These are phyloP conservation scores for Mycena sp. DNA, from an alignment of 1,284 basidiomycete genomes.

Conservation along the genomic window DNA sequence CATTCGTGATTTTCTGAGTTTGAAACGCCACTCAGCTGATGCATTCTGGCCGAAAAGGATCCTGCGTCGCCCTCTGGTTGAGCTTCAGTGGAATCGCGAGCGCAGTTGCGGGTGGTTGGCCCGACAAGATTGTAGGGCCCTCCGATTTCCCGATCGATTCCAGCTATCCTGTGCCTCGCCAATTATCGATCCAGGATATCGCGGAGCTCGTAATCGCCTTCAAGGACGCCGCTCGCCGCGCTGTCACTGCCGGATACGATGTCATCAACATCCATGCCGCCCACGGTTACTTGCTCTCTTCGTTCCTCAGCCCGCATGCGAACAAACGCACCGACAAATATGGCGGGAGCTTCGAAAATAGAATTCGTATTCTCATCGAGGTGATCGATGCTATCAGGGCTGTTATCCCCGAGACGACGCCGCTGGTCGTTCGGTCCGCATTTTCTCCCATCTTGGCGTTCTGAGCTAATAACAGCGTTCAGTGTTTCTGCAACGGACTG, in stretches of 20 bases:
- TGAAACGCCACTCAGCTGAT: slow-evolving; percentile 51
- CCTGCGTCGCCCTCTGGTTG: slow-evolving; percentile 66
- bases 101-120: slow-evolving; percentile 68
- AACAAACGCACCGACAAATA: slow-evolving; percentile 68
- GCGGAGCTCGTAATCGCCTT: background rate
- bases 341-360: slow-evolving; percentile 51
- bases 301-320: slow-evolving; percentile 59
- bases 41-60: slow-evolving; percentile 84
- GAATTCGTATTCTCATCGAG: slow-evolving; percentile 62
- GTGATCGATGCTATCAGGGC: slow-evolving; percentile 55
- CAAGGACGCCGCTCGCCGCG: slow-evolving; percentile 41
- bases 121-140: slow-evolving; percentile 42
- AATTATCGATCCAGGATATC: slow-evolving; percentile 34
- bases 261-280: slow-evolving; percentile 67
- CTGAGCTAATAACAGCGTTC: background rate
- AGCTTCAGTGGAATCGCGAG: slow-evolving; percentile 38
- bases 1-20: background rate
- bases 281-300: slow-evolving; percentile 61
- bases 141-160: background rate
- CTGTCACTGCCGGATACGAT: slow-evolving; percentile 53
- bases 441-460: background rate
- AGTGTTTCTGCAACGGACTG: slow-evolving; percentile 69
- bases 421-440: slow-evolving; percentile 60
- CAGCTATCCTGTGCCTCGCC: background rate
- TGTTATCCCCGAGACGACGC: slow-evolving; percentile 59